These are phyloP conservation scores for Yamadazyma blattariae DNA, from an alignment of 1,139 yeast genomes.

Conservation along the genomic window DNA sequence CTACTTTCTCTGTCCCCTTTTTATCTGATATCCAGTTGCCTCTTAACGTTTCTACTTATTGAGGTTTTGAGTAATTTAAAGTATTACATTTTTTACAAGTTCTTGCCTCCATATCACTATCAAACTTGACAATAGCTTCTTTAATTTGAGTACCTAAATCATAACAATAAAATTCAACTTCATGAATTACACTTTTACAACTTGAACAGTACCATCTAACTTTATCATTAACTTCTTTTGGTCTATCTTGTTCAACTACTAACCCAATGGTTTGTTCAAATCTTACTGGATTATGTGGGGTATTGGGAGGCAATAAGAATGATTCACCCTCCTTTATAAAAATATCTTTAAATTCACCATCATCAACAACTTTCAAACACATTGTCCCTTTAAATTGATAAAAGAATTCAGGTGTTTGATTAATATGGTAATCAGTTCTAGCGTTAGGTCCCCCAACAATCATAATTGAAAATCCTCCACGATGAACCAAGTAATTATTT, in stretches of 20 bases:
- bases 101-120: conserved; percentile 56
- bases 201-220: conserved; percentile 83
- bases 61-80: conserved; percentile 58
- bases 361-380: conserved; percentile 82
- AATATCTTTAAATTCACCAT: conserved; percentile 70
- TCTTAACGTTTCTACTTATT: neutral
- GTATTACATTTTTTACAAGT: conserved; percentile 79
- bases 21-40: neutral
- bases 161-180: conserved; percentile 66
- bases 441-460: conserved; percentile 94
- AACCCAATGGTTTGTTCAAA: conserved; percentile 84
- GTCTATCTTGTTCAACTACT: conserved; percentile 94
- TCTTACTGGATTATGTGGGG: conserved; percentile 89
- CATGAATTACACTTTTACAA: conserved; percentile 65
- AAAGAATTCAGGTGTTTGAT: conserved; percentile 94
- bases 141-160: conserved; percentile 92
- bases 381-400: conserved; percentile 83
- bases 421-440: conserved; percentile 88
- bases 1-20: conserved; percentile 3
- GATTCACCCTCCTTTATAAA: conserved; percentile 83
- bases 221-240: conserved; percentile 62
- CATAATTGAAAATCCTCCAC: conserved; percentile 94
- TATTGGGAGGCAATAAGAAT: conserved; percentile 76
- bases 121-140: conserved; percentile 73
- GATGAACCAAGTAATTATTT: conserved; percentile 83